Evolutionary conservation across 2,329 filamentous ascomycete genomes (phyloP).

Genomic region (Stemphylium vesicarium): DNA sequence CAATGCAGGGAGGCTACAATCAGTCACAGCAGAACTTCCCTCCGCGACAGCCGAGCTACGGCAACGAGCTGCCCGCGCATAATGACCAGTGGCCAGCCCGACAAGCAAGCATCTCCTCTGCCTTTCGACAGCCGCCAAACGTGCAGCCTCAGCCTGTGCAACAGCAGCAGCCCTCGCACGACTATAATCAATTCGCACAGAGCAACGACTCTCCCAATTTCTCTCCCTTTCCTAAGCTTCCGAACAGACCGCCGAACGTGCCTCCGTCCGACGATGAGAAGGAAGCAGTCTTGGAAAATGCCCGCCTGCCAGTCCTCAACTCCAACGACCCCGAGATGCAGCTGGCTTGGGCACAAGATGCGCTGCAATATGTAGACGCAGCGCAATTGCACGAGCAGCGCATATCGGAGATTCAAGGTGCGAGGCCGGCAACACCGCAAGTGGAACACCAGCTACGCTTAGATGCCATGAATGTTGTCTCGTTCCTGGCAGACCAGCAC

Average conservation of each 20-base stretch:
- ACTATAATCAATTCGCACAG: slow-evolving; percentile 49
- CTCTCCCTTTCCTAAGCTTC: slow-evolving; percentile 88
- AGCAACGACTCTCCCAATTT: slow-evolving; percentile 72
- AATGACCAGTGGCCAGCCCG: slow-evolving; percentile 41
- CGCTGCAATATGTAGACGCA: slow-evolving; percentile 86
- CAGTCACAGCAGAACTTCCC: slow-evolving; percentile 37
- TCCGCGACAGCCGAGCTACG: slow-evolving; percentile 41
- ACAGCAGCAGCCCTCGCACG: slow-evolving; percentile 39
- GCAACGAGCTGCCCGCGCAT: slow-evolving; percentile 27
- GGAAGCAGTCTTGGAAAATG: slow-evolving; percentile 85
- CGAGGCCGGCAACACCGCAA: slow-evolving; percentile 78
- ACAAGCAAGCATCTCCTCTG: slow-evolving; percentile 46
- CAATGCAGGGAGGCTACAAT: slow-evolving; percentile 34
- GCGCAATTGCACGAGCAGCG: slow-evolving; percentile 77
- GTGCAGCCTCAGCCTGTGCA: slow-evolving; percentile 41
- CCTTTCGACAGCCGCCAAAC: slow-evolving; percentile 46
- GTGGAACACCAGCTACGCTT: slow-evolving; percentile 86
- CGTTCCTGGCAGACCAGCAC: slow-evolving; percentile 85
- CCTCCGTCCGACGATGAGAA: slow-evolving; percentile 94
- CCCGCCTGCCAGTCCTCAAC: slow-evolving; percentile 81
- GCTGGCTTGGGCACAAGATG: slow-evolving; percentile 94
- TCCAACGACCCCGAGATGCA: slow-evolving; percentile 97
- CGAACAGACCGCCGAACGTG: slow-evolving; percentile 80
- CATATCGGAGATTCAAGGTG: slow-evolving; percentile 63
- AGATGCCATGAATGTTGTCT: slow-evolving; percentile 91